These are phyloP conservation scores for Cercophora newfieldiana DNA, from an alignment of 495 filamentous ascomycete genomes.

Conservation along the genomic window DNA sequence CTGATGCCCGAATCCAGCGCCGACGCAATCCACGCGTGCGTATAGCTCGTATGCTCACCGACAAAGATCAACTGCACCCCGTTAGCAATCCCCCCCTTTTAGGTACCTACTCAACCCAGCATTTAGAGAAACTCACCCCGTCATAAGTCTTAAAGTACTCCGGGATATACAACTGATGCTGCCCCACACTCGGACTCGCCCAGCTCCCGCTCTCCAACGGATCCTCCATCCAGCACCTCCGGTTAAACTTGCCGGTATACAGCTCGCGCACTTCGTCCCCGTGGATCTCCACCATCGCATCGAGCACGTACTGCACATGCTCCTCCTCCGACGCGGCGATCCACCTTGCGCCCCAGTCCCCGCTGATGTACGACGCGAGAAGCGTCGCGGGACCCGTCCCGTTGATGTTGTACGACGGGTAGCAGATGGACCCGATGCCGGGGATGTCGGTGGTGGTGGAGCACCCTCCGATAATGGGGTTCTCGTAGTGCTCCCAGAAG, in stretches of 20 bases:
- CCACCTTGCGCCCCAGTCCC: conserved; percentile 37
- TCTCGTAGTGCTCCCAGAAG: conserved; percentile 66
- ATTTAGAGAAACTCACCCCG: conserved; percentile 36
- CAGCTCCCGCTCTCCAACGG: conserved; percentile 55
- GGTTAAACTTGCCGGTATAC: conserved; percentile 59
- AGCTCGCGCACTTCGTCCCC: conserved; percentile 56
- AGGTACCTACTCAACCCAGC: not conserved
- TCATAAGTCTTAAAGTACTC: conserved; percentile 69
- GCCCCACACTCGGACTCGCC: conserved; percentile 56
- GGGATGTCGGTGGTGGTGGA: conserved; percentile 56
- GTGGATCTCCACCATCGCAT: conserved; percentile 55
- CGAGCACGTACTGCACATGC: conserved; percentile 38
- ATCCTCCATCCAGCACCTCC: conserved; percentile 62
- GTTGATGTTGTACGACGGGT: conserved; percentile 65
- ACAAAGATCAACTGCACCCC: conserved; percentile 58
- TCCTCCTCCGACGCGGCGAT: not conserved
- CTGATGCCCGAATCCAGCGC: conserved; percentile 67
- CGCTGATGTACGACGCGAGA: conserved; percentile 57
- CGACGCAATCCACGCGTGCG: conserved; percentile 72
- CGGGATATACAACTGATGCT: conserved; percentile 66
- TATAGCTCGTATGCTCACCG: conserved; percentile 71
- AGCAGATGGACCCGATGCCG: conserved; percentile 60
- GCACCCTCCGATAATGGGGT: conserved; percentile 66
- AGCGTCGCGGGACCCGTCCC: conserved; percentile 61
- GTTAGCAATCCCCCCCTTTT: not conserved